phyloP scores from a whole-genome alignment of 1,284 basidiomycete genomes.

The Singerocomus inundabilis region DNA sequence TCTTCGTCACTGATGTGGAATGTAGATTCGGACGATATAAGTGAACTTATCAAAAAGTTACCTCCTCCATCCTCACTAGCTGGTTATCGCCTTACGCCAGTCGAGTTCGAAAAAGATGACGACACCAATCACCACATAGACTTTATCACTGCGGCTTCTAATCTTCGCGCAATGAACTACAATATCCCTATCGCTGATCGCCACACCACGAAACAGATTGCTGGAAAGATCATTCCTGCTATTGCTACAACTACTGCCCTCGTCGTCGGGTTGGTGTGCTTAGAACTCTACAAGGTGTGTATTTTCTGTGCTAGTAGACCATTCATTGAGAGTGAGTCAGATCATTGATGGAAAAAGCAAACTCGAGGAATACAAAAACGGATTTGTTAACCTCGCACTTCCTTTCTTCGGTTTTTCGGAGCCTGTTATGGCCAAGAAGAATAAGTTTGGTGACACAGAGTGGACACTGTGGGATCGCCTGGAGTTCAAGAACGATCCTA shows the following conservation, averaged over 20 bases:
- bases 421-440: conserved; percentile 90
- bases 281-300: conserved; percentile 93
- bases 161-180: conserved; percentile 96
- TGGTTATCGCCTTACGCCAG: conserved; percentile 91
- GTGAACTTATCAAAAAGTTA: conserved; percentile 61
- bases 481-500: conserved; percentile 88
- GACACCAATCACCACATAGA: conserved; percentile 99
- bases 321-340: conserved; percentile 39
- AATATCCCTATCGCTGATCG: conserved; percentile 86
- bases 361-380: conserved; percentile 97
- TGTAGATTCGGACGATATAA: conserved; percentile 53
- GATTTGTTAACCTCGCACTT: conserved; percentile 96
- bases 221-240: conserved; percentile 99
- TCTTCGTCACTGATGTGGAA: conserved; percentile 8
- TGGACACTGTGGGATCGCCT: conserved; percentile 99
- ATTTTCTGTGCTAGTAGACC: not conserved
- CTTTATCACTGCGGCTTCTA: conserved; percentile 98
- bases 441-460: conserved; percentile 83
- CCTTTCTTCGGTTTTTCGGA: conserved; percentile 99
- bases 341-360: conserved; percentile 94
- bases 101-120: conserved; percentile 99
- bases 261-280: conserved; percentile 91
- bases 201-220: conserved; percentile 97
- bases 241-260: conserved; percentile 98
- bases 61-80: conserved; percentile 90